Base-by-base conservation (phyloP, 495 filamentous ascomycete genomes). In the Friedmanniomyces simplex region DNA sequence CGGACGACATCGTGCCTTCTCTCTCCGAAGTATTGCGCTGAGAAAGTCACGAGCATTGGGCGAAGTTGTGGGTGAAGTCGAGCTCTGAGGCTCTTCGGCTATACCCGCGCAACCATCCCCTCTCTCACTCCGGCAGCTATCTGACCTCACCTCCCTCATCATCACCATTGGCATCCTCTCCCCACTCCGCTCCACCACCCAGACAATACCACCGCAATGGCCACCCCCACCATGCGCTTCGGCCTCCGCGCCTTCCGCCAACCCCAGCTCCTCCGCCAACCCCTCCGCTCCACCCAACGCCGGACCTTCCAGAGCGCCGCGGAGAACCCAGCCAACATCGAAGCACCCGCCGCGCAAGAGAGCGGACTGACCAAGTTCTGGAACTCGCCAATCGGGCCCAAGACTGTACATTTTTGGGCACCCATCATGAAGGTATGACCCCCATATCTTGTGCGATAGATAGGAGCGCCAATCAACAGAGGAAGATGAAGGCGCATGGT, bases 371-470 rank as follows among this genome's bases (percentile, higher is more conserved):
- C 82, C 75, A 81, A 80, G 68, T 75, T 91, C 71, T 94, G 86
- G 87, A 85, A 89, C 71, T 89, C 87, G 73, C 86, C 87, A 18
- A 73, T 95, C 54, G 90, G 90, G 26, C 68, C 94, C 34, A 95
- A 95, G 83, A 98, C 93, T 55, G 90, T 98, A 68, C 93, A 98
- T 73, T 98, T 98, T 76, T 98, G 93, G 85, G 93, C 91, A 24
- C 91, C 91, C 30, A 83, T 98, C 34, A 95, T 96, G 87, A 98
- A 96, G 85, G 85, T 87, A 79, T 64, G 71, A n/a, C 12, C 47
- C 7, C 6, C 16, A 22, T 6, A 5, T 2, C 46, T 10, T 2
- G 5, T 22, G 7, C 6, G 46, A 16, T 13, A 26, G 7, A 26
- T 16, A 5, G 24, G 22, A 14, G 2, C 50, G n/a, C 24, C n/a